A percentile compares a stretch with the other conserved stretches of the same genome.
Evolutionary conservation across 306 rosid genomes (phyloP).

Genomic region (Urtica urens): DNA sequence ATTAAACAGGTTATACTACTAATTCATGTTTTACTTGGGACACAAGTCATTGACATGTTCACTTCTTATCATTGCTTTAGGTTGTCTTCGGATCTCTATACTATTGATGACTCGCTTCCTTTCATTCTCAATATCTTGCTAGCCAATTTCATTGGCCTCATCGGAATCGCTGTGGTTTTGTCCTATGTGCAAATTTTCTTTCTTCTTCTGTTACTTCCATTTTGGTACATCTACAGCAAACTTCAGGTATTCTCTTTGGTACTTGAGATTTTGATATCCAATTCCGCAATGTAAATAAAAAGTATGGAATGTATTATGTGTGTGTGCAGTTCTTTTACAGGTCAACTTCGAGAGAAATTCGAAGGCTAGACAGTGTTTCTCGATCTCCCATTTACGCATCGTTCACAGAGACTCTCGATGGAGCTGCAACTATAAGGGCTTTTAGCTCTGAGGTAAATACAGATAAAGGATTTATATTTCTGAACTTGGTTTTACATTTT

Average conservation of each 20-base stretch:
- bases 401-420: slow-evolving; percentile 87
- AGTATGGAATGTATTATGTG: too few relatives aligned
- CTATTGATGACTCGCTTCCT: slow-evolving; percentile 93
- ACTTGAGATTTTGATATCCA: not conserved
- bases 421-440: slow-evolving; percentile 80
- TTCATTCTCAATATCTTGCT: slow-evolving; percentile 88
- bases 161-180: slow-evolving; percentile 77
- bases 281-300: too few relatives aligned
- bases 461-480: not conserved
- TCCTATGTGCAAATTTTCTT: slow-evolving; percentile 84
- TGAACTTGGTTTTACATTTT: slow-evolving; percentile 5
- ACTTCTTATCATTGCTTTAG: slow-evolving; percentile 45
- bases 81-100: slow-evolving; percentile 92
- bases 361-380: slow-evolving; percentile 89
- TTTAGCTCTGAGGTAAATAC: slow-evolving; percentile 67
- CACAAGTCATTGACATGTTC: slow-evolving; percentile 13
- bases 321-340: slow-evolving; percentile 82
- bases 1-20: slow-evolving; percentile 75
- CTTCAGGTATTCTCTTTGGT: slow-evolving; percentile 55
- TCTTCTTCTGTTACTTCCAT: slow-evolving; percentile 73
- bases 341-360: slow-evolving; percentile 86
- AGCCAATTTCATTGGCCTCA: slow-evolving; percentile 81
- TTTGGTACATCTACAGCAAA: slow-evolving; percentile 86
- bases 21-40: too few relatives aligned
- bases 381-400: slow-evolving; percentile 95